Evolutionary conservation across 805 yeast genomes (phyloP).

Genomic region (Lipomyces orientalis): DNA sequence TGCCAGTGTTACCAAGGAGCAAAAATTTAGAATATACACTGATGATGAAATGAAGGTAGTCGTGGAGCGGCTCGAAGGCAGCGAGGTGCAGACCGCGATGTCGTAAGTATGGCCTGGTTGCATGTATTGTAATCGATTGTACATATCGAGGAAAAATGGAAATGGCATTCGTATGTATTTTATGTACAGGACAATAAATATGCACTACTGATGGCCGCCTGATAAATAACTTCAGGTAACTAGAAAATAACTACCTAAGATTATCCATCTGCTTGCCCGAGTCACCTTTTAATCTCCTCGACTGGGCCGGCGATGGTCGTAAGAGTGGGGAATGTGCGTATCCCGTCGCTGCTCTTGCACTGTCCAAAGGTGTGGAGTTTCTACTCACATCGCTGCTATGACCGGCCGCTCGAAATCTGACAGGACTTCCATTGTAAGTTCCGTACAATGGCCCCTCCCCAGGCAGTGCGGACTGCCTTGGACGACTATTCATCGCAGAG

Average conservation of each 20-base stretch:
- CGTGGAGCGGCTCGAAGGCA: slow-evolving; percentile 62
- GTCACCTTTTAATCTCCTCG: not conserved
- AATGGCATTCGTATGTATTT: not conserved
- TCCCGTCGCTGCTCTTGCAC: not conserved
- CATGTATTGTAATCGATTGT: slow-evolving; percentile 4
- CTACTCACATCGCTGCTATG: not conserved
- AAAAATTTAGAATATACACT: slow-evolving; percentile 83
- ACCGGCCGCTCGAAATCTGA: not conserved
- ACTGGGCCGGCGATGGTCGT: not conserved
- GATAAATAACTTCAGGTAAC: not conserved
- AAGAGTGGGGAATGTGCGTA: not conserved
- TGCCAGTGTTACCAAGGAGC: slow-evolving; percentile 85
- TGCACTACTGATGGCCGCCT: not conserved
- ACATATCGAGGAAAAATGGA: slow-evolving; percentile 4
- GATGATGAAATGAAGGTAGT: slow-evolving; percentile 84
- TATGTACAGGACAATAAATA: not conserved
- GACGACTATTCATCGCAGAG: not conserved
- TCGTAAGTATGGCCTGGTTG: not conserved
- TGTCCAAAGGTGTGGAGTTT: not conserved
- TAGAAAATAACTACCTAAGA: not conserved
- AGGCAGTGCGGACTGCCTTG: not conserved
- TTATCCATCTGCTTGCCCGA: not conserved
- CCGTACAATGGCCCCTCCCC: slow-evolving; percentile 3
- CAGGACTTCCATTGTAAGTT: slow-evolving; percentile 1
- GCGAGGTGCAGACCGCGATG: slow-evolving; percentile 19